Base-by-base conservation (phyloP, 176 grass and related monocot species). In the Carex scoparia region DNA sequence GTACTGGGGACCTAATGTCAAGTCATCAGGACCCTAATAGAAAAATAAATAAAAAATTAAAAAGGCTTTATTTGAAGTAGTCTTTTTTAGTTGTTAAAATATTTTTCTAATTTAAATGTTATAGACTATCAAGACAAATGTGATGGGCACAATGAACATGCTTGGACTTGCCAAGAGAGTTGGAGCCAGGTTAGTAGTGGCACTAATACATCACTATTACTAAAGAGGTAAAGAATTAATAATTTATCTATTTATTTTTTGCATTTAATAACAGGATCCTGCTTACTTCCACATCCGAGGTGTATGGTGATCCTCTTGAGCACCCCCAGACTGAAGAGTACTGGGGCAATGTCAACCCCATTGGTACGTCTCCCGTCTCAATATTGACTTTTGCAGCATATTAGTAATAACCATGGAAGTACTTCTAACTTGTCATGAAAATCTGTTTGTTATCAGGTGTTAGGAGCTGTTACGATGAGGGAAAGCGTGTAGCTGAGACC, bases 311-410 rank as follows among this genome's bases (percentile, higher is more conserved):
- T 87, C 97, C 97, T 0, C 88, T 99, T 35, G 97, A 99, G 85
- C 97, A 99, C 66, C 97, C 97, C 76, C 97, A 99, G 55, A 99
- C 87, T 0, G 97, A 99, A 90, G 91, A 94, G 40, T 99, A 99
- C 87, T 99, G 97, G 97, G 97, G 97, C 88, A 99, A 99, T 94
- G 97, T 99, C 79, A 99, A 99, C 87, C 97, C 97, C 49, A 99
- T 99, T 84, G 97, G 97, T 99, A 92, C 56, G 53, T 65, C 49
- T 33, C 13, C 44, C 19, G 5, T 35, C 30, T 58, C 11, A 4
- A 18, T 79, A 18, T 37, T 54, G 19, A 32, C 49, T 79, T 79
- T 18, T 56, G 48, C 53, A 0, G 30, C 13, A 28, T 79, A 57
- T 57, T 8, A 35, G 74, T 87, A 40, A 82, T 87, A 42, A 28